phyloP scores from a whole-genome alignment of 192 early-diverging fungal species.

The Ambispora gerdemannii region DNA sequence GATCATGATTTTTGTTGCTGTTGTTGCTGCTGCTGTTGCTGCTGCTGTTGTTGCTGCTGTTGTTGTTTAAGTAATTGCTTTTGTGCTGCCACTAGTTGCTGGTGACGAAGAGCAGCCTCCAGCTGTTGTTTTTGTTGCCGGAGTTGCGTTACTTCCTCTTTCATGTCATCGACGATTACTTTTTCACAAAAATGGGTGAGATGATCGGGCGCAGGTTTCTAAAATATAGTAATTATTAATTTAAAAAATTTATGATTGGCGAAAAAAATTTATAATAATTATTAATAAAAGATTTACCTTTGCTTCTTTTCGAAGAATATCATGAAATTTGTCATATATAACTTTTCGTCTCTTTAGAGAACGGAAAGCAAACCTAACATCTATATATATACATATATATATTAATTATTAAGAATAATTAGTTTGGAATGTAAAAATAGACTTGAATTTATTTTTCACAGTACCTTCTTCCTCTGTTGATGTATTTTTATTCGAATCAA shows the following conservation, averaged over 20 bases:
- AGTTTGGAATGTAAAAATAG: neutral
- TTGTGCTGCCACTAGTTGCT: neutral
- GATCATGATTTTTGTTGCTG: no score
- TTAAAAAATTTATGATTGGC: neutral
- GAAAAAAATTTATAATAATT: neutral
- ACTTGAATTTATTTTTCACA: neutral
- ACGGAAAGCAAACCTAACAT: conserved; percentile 7
- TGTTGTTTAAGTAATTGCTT: conserved; percentile 4
- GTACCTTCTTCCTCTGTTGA: conserved; percentile 16
- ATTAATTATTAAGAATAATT: neutral
- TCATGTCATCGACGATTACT: conserved; percentile 1
- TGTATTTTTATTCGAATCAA: conserved; percentile 36
- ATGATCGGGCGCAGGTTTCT: neutral
- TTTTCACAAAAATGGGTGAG: conserved; percentile 7
- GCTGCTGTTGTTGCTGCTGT: conserved; percentile 10
- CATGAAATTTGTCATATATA: conserved; percentile 18
- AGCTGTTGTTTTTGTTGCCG: neutral
- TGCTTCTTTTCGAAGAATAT: conserved; percentile 16
- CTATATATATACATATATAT: no score
- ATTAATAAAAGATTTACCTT: conserved; percentile 7
- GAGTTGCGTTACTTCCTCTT: neutral
- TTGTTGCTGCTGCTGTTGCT: no score
- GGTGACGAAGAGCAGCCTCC: neutral
- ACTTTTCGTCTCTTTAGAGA: conserved; percentile 19
- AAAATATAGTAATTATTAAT: neutral